Evolutionary conservation across 208 protist genomes (phyloP).

Genomic region (Acanthamoeba castellanii): DNA sequence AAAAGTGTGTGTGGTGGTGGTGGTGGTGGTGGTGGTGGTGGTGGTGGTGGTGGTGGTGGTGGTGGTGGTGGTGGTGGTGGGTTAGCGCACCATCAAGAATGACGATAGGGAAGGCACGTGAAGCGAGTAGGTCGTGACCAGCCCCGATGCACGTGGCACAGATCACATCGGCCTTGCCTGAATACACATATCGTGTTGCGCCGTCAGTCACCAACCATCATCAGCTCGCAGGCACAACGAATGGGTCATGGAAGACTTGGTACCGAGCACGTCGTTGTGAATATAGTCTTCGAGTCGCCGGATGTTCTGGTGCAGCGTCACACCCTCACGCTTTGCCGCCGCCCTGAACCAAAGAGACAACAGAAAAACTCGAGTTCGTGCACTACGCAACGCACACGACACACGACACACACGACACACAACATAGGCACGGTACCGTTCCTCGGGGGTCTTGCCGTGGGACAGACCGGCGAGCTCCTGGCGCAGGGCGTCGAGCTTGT

Average conservation of each 20-base stretch:
- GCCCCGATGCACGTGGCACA: conserved; percentile 77
- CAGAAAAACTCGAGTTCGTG: too few species aligned
- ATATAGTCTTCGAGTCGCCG: background rate
- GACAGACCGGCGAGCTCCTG: background rate
- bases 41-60: background rate
- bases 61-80: too few species aligned
- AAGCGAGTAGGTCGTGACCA: conserved; percentile 47
- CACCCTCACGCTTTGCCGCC: background rate
- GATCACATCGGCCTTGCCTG: conserved; percentile 64
- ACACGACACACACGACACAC: background rate
- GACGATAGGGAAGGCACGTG: background rate
- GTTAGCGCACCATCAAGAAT: conserved; percentile 71
- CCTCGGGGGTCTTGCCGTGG: background rate
- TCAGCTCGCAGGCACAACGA: too few species aligned
- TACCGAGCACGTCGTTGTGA: conserved; percentile 46
- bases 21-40: too few species aligned
- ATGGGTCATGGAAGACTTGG: too few species aligned
- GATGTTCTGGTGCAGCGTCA: background rate
- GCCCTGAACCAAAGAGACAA: background rate
- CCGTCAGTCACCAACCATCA: too few species aligned
- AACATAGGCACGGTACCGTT: background rate
- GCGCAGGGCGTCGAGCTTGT: background rate
- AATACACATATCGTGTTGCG: too few species aligned
- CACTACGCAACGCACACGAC: background rate
- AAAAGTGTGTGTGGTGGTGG: background rate